Evolutionary conservation across 2,329 filamentous ascomycete genomes (phyloP).

Genomic region (Moelleriella libera): DNA sequence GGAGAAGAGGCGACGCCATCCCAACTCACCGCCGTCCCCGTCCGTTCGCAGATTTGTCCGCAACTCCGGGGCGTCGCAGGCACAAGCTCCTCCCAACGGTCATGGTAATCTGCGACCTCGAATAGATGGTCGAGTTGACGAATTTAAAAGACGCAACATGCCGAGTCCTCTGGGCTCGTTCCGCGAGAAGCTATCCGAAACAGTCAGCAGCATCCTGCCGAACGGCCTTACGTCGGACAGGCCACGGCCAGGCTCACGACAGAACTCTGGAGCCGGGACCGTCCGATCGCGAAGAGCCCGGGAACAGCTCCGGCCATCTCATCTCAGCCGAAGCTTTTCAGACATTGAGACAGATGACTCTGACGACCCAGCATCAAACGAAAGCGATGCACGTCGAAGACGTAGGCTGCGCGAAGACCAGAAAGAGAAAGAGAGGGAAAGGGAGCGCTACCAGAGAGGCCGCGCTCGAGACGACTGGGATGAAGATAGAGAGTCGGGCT

Average conservation of each 20-base stretch:
- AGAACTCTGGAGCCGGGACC: constrained; percentile 15
- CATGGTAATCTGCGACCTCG: constrained; percentile 15
- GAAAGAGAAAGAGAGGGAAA: constrained; percentile 18
- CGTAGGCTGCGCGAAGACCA: constrained; percentile 9
- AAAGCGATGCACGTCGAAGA: constrained; percentile 16
- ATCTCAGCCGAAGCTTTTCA: constrained; percentile 26
- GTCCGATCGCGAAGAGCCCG: constrained; percentile 21
- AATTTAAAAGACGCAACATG: constrained; percentile 19
- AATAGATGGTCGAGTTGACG: constrained; percentile 19
- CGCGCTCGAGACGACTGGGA: constrained; percentile 18
- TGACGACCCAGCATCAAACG: constrained; percentile 18
- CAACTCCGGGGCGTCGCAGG: constrained; percentile 12
- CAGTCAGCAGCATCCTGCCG: constrained; percentile 27
- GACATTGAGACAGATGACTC: constrained; percentile 22
- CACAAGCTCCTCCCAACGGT: constrained; percentile 11
- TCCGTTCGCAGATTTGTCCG: constrained; percentile 20
- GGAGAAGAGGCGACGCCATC: constrained; percentile 11
- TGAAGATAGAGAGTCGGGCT: constrained; percentile 15
- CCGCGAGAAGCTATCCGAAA: constrained; percentile 29
- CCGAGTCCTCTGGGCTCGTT: constrained; percentile 23
- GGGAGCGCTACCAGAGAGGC: constrained; percentile 19
- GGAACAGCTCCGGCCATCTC: constrained; percentile 25
- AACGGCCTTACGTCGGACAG: constrained; percentile 19
- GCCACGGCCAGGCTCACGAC: constrained; percentile 21
- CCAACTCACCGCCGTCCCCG: constrained; percentile 14